Evolutionary conservation across 768 basidiomycete species (phyloP), one percentile per base, ranked within the genome.

Genomic region (Boletus rufocinnamomeus): DNA sequence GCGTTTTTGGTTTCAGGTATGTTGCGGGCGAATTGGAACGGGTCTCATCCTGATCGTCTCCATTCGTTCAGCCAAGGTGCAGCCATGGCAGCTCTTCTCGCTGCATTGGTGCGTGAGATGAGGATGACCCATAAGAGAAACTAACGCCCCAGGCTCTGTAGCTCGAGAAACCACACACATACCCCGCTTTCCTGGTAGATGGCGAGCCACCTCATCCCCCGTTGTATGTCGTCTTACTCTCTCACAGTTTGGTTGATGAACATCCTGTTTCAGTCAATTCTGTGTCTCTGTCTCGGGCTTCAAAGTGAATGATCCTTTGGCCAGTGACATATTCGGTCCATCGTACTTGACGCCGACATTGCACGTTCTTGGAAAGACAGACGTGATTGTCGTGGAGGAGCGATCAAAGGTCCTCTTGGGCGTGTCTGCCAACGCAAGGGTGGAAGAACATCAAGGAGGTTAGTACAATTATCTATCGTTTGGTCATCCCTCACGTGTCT

Each of bases 371-470:
- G 93, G 93, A n/a, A 79, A 75, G 63, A 89, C 77, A 40, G 93
- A 95, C 62, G 80, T 89, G 13, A 80, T 95, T 25, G 88, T 95
- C 13, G 69, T 80, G 13, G 81, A 83, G 68, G 89, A 91, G 66
- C 82, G 91, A 34, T 83, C 89, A 0, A 78, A 78, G 58, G 68
- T 71, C 17, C 74, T 93, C 6, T 71, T 90, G 17, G 76, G 79
- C 8, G 72, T 82, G 11, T 87, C 88, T 30, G 66, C 69, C 2
- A 80, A 81, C 47, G 77, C 79, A 32, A 80, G 91, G 13, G 81
- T 94, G 10, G 91, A 91, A 68, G 80, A 80, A 62, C 93, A 95
- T 57, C 84, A 85, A 27, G 93, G 93, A 53, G 93, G 93, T 92
- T 56, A 32, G 86, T 74, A 21, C 43, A 6, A n/a, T 41, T 43